phyloP scores from a whole-genome alignment of 768 basidiomycete genomes.

The Hericium erinaceus region DNA sequence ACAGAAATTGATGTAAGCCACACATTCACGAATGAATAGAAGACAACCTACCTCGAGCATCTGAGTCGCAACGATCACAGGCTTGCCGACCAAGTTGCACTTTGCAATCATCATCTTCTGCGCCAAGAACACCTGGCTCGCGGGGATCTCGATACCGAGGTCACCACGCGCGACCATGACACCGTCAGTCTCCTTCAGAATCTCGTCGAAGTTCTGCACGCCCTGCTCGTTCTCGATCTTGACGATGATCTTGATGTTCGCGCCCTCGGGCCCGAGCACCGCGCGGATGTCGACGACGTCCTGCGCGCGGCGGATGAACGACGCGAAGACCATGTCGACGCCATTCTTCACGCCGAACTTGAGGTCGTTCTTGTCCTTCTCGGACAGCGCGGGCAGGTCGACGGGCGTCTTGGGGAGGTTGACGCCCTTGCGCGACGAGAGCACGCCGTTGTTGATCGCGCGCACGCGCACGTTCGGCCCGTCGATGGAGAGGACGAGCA shows the following conservation, averaged over 20 bases:
- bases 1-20: slow-evolving; percentile 7
- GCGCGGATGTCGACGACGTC: slow-evolving; percentile 92
- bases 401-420: slow-evolving; percentile 98
- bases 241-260: slow-evolving; percentile 96
- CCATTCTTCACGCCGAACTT: slow-evolving; percentile 93
- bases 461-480: slow-evolving; percentile 75
- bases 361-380: slow-evolving; percentile 96
- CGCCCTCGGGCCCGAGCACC: slow-evolving; percentile 90
- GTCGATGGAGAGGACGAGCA: slow-evolving; percentile 87
- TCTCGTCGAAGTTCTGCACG: slow-evolving; percentile 98
- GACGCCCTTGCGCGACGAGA: slow-evolving; percentile 97
- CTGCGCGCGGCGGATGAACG: slow-evolving; percentile 92
- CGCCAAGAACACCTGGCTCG: slow-evolving; percentile 96
- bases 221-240: slow-evolving; percentile 99
- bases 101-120: slow-evolving; percentile 99
- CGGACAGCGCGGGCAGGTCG: slow-evolving; percentile 93
- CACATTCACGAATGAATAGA: background rate
- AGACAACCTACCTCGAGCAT: slow-evolving; percentile 78
- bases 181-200: slow-evolving; percentile 88
- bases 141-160: slow-evolving; percentile 99
- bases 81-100: slow-evolving; percentile 97
- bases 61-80: slow-evolving; percentile 97
- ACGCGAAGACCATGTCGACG: slow-evolving; percentile 99
- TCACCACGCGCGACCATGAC: slow-evolving; percentile 99
- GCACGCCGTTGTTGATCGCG: slow-evolving; percentile 81